Evolutionary conservation across 2,329 filamentous ascomycete genomes (phyloP).

Genomic region (Fusarium buxicola): DNA sequence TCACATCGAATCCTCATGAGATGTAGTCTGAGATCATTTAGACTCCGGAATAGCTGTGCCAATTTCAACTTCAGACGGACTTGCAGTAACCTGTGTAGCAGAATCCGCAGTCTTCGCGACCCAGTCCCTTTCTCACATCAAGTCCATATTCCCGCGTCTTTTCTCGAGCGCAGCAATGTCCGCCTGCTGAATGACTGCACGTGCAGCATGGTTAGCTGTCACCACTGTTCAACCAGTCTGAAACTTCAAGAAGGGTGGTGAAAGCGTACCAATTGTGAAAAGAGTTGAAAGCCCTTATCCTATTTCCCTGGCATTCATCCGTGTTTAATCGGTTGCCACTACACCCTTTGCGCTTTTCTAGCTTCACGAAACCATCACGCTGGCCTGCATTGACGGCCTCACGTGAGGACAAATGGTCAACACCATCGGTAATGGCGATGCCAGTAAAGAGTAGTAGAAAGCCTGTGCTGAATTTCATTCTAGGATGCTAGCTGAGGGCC

Average conservation of each 20-base stretch:
- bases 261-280: constrained; percentile 4
- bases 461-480: background rate
- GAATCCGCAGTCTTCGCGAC: constrained; percentile 1
- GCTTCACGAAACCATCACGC: background rate
- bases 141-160: constrained; percentile 6
- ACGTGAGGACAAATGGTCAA: background rate
- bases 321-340: constrained; percentile 1
- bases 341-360: constrained; percentile 3
- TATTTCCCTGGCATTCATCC: background rate
- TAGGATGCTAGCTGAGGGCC: background rate
- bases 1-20: too few species aligned
- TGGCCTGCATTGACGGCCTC: background rate
- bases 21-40: too few species aligned
- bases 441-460: background rate
- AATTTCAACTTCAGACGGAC: background rate
- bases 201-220: background rate
- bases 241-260: background rate
- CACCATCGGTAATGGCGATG: background rate
- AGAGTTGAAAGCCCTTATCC: background rate
- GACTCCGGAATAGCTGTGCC: too few species aligned
- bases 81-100: constrained; percentile 8
- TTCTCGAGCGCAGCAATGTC: constrained; percentile 6
- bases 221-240: too few species aligned
- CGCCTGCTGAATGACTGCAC: background rate
- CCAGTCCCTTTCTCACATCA: background rate